Evolutionary conservation across 345 rosid genomes (phyloP), one percentile per base, ranked within the genome.

Genomic region (Hibiscus trionum): DNA sequence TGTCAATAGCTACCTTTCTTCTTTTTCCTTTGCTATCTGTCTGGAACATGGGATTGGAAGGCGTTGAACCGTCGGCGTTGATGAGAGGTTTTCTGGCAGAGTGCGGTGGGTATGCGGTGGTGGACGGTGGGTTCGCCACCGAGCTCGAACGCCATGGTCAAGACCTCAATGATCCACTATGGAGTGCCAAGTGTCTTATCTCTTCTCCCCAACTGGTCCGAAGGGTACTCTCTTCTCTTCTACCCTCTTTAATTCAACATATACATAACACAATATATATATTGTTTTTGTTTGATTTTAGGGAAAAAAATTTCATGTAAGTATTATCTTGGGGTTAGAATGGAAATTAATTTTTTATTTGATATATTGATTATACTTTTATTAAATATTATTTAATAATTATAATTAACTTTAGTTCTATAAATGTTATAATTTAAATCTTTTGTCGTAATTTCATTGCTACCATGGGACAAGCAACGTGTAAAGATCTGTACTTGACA

Each of bases 81-180:
- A 77, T 88, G 88, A 56, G 55, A 14, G 90, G 84, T 67, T 91
- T 93, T 76, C 81, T 93, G 16, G 78, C 77, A 24, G 81, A 83
- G 74, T 87, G 96, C 76, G 97, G 90, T 9, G 98, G 98, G 5
- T 80, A 55, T 80, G 94, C 90, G 17, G 85, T 91, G 64, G 85
- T 93, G 12, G 97, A 93, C 17, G 97, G 98, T 24, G 98, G 98
- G 3, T 87, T 90, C 66, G 98, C 98, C 72, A 91, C 98, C 56
- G 97, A 93, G 77, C 90, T 93, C 15, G 88, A 93, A 81, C 93
- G 94, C 9, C 89, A 90, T 59, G 98, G 97, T 2, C 96, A 93
- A 39, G 82, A 93, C 76, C 90, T 93, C 75, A 87, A 88, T 71
- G 98, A 93, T 75, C 96, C 97, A 72, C 93, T 93, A 44, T 91